A percentile compares a stretch with the other conserved stretches of the same genome.
Conservation (phyloP, 192 early-diverging fungal genomes). For the Backusella parvicylindrica region DNA sequence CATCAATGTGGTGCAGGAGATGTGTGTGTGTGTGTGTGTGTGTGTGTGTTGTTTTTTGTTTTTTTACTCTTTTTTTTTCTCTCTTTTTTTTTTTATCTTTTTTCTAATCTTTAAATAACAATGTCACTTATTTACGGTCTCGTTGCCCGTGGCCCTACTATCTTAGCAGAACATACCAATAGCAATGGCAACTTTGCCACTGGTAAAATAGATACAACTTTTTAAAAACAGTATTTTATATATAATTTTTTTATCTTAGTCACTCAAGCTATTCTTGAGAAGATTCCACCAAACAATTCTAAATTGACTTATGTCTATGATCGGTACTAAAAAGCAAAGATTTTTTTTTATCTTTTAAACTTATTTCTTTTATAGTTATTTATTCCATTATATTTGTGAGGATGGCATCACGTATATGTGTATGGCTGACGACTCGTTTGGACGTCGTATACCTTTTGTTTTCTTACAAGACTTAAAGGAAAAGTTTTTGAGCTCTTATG, state of each 20-base stretch:
- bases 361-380: slow-evolving; percentile 53
- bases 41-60: neutral
- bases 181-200: slow-evolving; percentile 80
- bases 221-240: no score
- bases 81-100: neutral
- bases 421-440: slow-evolving; percentile 71
- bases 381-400: slow-evolving; percentile 88
- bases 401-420: slow-evolving; percentile 83
- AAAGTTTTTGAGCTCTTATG: slow-evolving; percentile 55
- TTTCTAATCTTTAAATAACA: neutral
- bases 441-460: slow-evolving; percentile 83
- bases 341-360: neutral
- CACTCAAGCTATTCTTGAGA: slow-evolving; percentile 83
- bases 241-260: slow-evolving; percentile 39
- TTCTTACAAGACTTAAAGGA: slow-evolving; percentile 83
- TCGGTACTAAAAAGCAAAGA: slow-evolving; percentile 39
- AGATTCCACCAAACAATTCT: slow-evolving; percentile 87
- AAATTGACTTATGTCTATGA: slow-evolving; percentile 93
- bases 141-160: slow-evolving; percentile 69
- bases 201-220: no score
- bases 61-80: neutral
- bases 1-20: neutral
- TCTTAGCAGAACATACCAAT: slow-evolving; percentile 82
- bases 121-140: slow-evolving; percentile 83
- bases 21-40: neutral